These are phyloP conservation scores for Periconia sp. DNA, from an alignment of 2,329 filamentous ascomycete species.

Conservation along the genomic window DNA sequence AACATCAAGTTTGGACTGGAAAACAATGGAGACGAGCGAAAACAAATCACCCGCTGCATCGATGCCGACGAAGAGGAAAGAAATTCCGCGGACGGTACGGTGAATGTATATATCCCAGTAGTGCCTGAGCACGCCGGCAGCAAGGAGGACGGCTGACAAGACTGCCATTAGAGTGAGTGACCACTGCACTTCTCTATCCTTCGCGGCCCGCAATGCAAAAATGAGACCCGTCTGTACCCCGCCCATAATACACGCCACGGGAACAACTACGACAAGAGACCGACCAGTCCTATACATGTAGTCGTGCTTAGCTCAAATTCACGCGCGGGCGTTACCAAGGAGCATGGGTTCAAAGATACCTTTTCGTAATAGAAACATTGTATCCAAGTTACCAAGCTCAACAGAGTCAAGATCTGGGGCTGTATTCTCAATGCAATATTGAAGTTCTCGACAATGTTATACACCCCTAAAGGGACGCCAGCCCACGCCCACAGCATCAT, in stretches of 20 bases:
- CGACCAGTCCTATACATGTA: slow-evolving; percentile 53
- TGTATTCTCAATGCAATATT: slow-evolving; percentile 58
- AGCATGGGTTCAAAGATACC: slow-evolving; percentile 9
- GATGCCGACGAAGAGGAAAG: slow-evolving; percentile 70
- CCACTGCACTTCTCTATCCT: slow-evolving; percentile 55
- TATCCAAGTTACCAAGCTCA: slow-evolving; percentile 57
- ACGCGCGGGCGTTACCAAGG: slow-evolving; percentile 2
- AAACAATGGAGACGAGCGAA: slow-evolving; percentile 66
- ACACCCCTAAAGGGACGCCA: slow-evolving; percentile 66
- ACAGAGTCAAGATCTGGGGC: slow-evolving; percentile 56
- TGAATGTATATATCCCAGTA: slow-evolving; percentile 71
- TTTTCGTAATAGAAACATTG: slow-evolving; percentile 59
- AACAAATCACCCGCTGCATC: slow-evolving; percentile 70
- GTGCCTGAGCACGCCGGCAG: slow-evolving; percentile 66
- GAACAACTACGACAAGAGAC: slow-evolving; percentile 52
- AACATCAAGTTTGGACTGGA: slow-evolving; percentile 60
- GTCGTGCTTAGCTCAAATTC: slow-evolving; percentile 1
- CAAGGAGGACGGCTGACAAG: slow-evolving; percentile 63
- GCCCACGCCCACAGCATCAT: slow-evolving; percentile 73
- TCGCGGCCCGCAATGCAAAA: slow-evolving; percentile 55
- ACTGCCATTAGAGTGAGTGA: slow-evolving; percentile 68
- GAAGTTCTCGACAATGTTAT: slow-evolving; percentile 58
- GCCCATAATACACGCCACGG: slow-evolving; percentile 60
- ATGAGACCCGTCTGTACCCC: slow-evolving; percentile 62
- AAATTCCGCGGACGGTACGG: slow-evolving; percentile 69